Percentiles rank a stretch among this genome's conserved stretches.
phyloP scores from a whole-genome alignment of 495 filamentous ascomycete genomes.

The Cudoniella acicularis region DNA sequence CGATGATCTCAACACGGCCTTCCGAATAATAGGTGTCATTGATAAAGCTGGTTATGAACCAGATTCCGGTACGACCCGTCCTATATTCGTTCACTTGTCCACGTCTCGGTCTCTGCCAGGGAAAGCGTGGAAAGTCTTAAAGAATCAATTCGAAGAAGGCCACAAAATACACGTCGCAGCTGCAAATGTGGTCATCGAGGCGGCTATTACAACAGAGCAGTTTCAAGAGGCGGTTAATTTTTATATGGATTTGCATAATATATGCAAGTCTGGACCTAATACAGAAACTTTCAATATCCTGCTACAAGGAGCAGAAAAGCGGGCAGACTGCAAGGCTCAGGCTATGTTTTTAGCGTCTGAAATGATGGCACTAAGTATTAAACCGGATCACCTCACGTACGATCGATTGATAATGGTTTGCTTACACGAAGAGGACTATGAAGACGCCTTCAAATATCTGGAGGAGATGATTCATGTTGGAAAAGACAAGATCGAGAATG shows the following conservation, averaged over 20 bases:
- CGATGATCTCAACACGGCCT: conserved; percentile 50
- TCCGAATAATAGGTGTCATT: conserved; percentile 68
- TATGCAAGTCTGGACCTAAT: conserved; percentile 56
- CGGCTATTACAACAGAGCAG: conserved; percentile 35
- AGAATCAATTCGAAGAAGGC: conserved; percentile 42
- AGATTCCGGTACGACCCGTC: conserved; percentile 49
- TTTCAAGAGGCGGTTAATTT: conserved; percentile 57
- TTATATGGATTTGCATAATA: conserved; percentile 65
- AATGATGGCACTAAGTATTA: conserved; percentile 61
- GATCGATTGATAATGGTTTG: conserved; percentile 68
- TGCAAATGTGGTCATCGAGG: conserved; percentile 61
- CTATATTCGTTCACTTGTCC: conserved; percentile 45
- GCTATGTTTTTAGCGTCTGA: conserved; percentile 71
- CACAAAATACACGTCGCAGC: conserved; percentile 50
- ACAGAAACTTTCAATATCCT: conserved; percentile 64
- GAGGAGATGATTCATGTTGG: conserved; percentile 44
- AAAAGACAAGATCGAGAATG: conserved; percentile 4
- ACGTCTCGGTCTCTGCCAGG: conserved; percentile 28
- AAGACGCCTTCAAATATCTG: conserved; percentile 56
- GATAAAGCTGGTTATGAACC: conserved; percentile 49
- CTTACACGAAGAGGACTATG: conserved; percentile 45
- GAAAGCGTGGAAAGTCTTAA: conserved; percentile 51
- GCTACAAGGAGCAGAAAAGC: conserved; percentile 46
- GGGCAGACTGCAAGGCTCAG: conserved; percentile 36
- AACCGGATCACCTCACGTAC: conserved; percentile 59